phyloP scores from a whole-genome alignment of 2,329 filamentous ascomycete species.

The Ophiocordyceps sinensis region DNA sequence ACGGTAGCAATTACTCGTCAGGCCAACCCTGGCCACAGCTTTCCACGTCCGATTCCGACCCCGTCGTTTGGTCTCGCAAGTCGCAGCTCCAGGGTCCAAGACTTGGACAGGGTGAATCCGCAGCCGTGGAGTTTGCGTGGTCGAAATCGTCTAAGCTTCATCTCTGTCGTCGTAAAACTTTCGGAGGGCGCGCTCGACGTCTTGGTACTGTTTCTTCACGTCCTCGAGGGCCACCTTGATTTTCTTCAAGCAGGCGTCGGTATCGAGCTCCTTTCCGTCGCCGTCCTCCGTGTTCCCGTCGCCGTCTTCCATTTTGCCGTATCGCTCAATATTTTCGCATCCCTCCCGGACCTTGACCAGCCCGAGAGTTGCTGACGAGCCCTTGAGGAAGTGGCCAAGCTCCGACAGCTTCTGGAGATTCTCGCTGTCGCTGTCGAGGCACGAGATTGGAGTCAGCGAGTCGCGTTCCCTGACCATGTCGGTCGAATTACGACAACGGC shows the following conservation, averaged over 20 bases:
- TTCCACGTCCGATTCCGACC: too few species aligned
- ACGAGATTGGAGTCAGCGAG: not conserved
- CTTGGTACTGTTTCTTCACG: slow-evolving; percentile 63
- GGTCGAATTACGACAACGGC: not conserved
- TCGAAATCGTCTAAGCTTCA: slow-evolving; percentile 4
- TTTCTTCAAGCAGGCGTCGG: slow-evolving; percentile 51
- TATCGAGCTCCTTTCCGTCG: slow-evolving; percentile 55
- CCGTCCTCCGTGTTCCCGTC: slow-evolving; percentile 64
- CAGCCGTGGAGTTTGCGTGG: too few species aligned
- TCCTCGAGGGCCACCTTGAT: slow-evolving; percentile 55
- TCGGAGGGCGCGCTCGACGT: slow-evolving; percentile 55
- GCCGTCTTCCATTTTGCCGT: slow-evolving; percentile 68
- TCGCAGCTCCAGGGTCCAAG: too few species aligned
- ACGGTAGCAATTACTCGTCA: too few species aligned
- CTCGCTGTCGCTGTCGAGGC: slow-evolving; percentile 38
- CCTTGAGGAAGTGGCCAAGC: slow-evolving; percentile 92
- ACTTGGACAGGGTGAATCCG: too few species aligned
- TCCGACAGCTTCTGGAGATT: slow-evolving; percentile 64
- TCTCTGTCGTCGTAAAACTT: slow-evolving; percentile 40
- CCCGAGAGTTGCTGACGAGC: slow-evolving; percentile 87
- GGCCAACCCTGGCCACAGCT: too few species aligned
- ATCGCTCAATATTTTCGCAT: slow-evolving; percentile 95
- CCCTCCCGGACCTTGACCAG: slow-evolving; percentile 80
- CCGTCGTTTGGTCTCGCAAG: too few species aligned
- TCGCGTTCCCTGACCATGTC: too few species aligned